phyloP scores from a whole-genome alignment of 257 asterid species.

The Solanum okadae region DNA sequence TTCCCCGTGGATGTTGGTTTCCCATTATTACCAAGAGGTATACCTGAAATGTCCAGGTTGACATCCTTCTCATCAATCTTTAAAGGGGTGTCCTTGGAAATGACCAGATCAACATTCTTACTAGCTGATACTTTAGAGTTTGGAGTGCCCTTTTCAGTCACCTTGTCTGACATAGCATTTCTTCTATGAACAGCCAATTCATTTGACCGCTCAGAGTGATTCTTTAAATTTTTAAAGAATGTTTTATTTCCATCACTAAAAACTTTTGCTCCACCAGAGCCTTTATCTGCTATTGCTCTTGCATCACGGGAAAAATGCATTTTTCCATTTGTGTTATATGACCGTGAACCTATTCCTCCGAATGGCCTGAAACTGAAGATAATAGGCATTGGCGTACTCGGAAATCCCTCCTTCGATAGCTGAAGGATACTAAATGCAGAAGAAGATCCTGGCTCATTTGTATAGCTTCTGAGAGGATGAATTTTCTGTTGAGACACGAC shows the following conservation, averaged over 20 bases:
- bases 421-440: slow-evolving; percentile 21
- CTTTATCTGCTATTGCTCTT: slow-evolving; percentile 16
- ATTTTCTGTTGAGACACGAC: slow-evolving; percentile 18
- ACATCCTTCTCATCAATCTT: slow-evolving; percentile 13
- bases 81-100: slow-evolving; percentile 19
- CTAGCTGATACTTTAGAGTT: slow-evolving; percentile 20
- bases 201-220: slow-evolving; percentile 22
- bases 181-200: slow-evolving; percentile 24
- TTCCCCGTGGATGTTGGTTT: slow-evolving; percentile 18
- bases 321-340: slow-evolving; percentile 15
- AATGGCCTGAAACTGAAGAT: slow-evolving; percentile 19
- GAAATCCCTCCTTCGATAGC: slow-evolving; percentile 28
- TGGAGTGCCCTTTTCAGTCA: slow-evolving; percentile 14
- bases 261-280: slow-evolving; percentile 14
- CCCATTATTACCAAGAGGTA: slow-evolving; percentile 2
- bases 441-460: slow-evolving; percentile 15
- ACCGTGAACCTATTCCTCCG: slow-evolving; percentile 12
- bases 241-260: slow-evolving; percentile 16
- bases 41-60: slow-evolving; percentile 5
- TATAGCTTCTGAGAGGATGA: slow-evolving; percentile 17
- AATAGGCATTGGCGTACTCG: slow-evolving; percentile 17
- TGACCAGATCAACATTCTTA: slow-evolving; percentile 11
- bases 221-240: slow-evolving; percentile 14
- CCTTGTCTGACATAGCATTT: slow-evolving; percentile 23
- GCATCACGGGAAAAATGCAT: slow-evolving; percentile 45